These are phyloP conservation scores for Cryphonectria nitschkei DNA, from an alignment of 2,329 filamentous ascomycete genomes.

Conservation along the genomic window DNA sequence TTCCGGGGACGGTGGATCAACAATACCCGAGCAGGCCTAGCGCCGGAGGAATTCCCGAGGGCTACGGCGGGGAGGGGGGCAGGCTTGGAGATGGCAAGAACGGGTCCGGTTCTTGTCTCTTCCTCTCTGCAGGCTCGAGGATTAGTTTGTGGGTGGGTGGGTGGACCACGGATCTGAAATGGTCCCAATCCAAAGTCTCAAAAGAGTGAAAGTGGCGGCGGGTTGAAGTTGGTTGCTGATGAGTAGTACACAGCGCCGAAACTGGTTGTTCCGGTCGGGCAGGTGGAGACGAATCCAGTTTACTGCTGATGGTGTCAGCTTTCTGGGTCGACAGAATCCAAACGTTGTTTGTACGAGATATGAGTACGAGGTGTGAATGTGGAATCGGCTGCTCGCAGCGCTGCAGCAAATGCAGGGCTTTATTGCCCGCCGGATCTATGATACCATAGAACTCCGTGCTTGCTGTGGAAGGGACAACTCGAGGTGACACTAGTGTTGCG, in stretches of 20 bases:
- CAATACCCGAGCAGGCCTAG: neutral
- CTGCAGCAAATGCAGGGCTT: neutral
- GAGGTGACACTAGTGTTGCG: neutral
- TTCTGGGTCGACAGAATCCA: neutral
- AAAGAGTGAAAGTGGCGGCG: neutral
- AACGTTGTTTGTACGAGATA: neutral
- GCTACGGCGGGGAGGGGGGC: neutral
- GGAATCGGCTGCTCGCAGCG: neutral
- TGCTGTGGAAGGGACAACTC: neutral
- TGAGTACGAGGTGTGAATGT: neutral
- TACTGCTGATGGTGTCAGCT: constrained; percentile 5
- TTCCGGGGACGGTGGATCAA: constrained; percentile 3
- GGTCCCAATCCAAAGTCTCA: neutral
- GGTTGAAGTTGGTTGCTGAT: neutral
- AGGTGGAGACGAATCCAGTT: neutral
- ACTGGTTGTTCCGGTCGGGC: too few species aligned
- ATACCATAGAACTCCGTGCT: neutral
- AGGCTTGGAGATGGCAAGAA: neutral
- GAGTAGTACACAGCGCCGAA: neutral
- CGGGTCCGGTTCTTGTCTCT: neutral
- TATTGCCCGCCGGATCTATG: constrained; percentile 2
- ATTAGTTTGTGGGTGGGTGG: neutral
- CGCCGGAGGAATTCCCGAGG: constrained; percentile 7
- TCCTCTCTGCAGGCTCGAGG: neutral
- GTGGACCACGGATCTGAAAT: neutral